Evolutionary conservation across 2,329 filamentous ascomycete species (phyloP).

Genomic region (Xylariaceae sp.): DNA sequence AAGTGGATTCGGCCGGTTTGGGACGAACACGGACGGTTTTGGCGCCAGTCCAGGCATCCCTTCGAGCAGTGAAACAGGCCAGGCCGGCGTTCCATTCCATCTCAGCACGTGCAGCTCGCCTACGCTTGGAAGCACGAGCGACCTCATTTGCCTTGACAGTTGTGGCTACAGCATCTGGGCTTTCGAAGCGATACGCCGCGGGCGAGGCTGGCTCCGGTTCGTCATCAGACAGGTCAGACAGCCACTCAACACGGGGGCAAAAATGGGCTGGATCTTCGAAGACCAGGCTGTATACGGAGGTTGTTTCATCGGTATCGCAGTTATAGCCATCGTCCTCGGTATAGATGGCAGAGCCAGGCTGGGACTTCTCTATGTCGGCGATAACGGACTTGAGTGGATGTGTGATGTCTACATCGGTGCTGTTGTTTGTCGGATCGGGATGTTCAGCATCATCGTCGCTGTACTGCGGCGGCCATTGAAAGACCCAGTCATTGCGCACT

Average conservation of each 20-base stretch:
- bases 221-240: slow-evolving; percentile 52
- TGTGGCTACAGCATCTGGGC: slow-evolving; percentile 42
- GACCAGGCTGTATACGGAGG: slow-evolving; percentile 38
- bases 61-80: slow-evolving; percentile 68
- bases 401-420: background rate
- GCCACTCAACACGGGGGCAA: slow-evolving; percentile 50
- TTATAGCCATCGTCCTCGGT: slow-evolving; percentile 34
- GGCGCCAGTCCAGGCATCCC: slow-evolving; percentile 83
- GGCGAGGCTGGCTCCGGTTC: slow-evolving; percentile 39
- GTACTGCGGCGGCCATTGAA: slow-evolving; percentile 46
- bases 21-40: slow-evolving; percentile 51
- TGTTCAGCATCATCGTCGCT: background rate
- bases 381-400: slow-evolving; percentile 1
- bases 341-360: slow-evolving; percentile 24
- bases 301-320: slow-evolving; percentile 37
- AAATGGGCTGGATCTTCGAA: slow-evolving; percentile 51
- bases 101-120: slow-evolving; percentile 57
- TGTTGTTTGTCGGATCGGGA: background rate
- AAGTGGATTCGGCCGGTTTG: slow-evolving; percentile 33
- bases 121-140: slow-evolving; percentile 50
- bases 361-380: slow-evolving; percentile 8
- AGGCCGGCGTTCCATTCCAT: slow-evolving; percentile 76
- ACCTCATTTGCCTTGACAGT: slow-evolving; percentile 39
- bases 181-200: slow-evolving; percentile 49
- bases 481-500: slow-evolving; percentile 56